These are phyloP conservation scores for Elongisporangium anandrum DNA, from an alignment of 352 stramenopile genomes.

Conservation along the genomic window DNA sequence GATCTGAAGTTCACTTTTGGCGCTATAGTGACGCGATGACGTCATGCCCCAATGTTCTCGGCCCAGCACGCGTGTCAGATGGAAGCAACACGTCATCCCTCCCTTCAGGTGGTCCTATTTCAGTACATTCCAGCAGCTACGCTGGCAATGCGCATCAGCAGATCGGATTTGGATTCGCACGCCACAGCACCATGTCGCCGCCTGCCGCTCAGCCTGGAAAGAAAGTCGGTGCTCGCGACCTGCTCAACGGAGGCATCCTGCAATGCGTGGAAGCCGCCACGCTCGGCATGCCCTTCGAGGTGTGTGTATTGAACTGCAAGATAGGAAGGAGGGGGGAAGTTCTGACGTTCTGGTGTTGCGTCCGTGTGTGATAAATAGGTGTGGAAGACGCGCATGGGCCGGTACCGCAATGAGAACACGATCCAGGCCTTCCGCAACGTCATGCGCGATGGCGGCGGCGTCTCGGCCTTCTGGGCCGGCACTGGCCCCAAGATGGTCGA, in stretches of 20 bases:
- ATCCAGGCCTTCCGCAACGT: conserved; percentile 85
- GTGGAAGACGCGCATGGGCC: conserved; percentile 92
- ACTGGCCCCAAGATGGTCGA: conserved; percentile 91
- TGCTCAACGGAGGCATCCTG: conserved; percentile 77
- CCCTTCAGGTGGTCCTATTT: not conserved
- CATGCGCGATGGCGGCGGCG: conserved; percentile 78
- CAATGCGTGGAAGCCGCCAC: conserved; percentile 88
- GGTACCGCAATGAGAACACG: conserved; percentile 81
- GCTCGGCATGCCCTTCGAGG: conserved; percentile 89
- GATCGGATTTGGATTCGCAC: not conserved
- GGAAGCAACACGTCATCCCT: not conserved
- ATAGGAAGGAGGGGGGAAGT: not conserved
- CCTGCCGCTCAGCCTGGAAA: conserved; percentile 61
- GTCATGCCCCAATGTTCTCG: not conserved
- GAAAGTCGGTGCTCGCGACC: conserved; percentile 75
- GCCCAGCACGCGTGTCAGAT: not conserved
- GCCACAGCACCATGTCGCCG: conserved; percentile 12
- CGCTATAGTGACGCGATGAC: not conserved
- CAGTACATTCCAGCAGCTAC: not conserved
- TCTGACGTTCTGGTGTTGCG: not conserved
- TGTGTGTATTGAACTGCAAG: not conserved
- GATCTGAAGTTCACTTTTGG: not conserved
- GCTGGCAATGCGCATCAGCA: not conserved
- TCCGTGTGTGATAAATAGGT: conserved; percentile 19
- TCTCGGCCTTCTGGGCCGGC: conserved; percentile 84